Evolutionary conservation across 75 land plant species (phyloP).

Genomic region (Isoetes taiwanensis): DNA sequence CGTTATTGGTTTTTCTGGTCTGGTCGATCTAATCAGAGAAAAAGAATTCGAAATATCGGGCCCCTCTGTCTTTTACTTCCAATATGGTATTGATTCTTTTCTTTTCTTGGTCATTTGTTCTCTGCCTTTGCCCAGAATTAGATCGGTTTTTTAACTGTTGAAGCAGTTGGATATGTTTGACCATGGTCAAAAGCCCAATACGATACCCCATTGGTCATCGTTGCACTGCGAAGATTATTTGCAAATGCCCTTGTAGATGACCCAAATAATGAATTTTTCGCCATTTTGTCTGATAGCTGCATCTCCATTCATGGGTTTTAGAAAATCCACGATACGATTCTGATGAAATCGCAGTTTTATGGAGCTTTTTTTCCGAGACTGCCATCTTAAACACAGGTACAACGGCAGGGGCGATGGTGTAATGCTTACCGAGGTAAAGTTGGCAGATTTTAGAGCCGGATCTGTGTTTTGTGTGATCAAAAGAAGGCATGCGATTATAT

Average conservation of each 20-base stretch:
- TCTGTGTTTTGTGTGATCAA: constrained; percentile 55
- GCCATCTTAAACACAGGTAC: constrained; percentile 32
- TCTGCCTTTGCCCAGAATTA: too few species aligned
- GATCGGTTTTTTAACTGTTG: too few species aligned
- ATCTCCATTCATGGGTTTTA: constrained; percentile 39
- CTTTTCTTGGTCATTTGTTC: too few species aligned
- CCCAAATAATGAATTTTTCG: constrained; percentile 35
- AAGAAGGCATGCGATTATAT: constrained; percentile 31
- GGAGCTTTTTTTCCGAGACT: constrained; percentile 34
- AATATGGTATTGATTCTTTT: too few species aligned
- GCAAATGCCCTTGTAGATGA: constrained; percentile 55
- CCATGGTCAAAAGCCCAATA: too few species aligned
- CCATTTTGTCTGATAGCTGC: constrained; percentile 36
- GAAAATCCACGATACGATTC: constrained; percentile 25
- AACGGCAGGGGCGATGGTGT: constrained; percentile 31
- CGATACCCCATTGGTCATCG: too few species aligned
- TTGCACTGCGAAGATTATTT: constrained; percentile 42
- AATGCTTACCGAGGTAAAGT: constrained; percentile 48
- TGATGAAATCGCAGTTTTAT: constrained; percentile 30
- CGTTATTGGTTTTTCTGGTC: too few species aligned
- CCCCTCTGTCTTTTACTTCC: too few species aligned
- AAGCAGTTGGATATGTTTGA: too few species aligned
- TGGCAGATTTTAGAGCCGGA: constrained; percentile 35
- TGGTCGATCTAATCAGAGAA: too few species aligned
- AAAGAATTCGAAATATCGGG: too few species aligned